phyloP scores from a whole-genome alignment of 768 basidiomycete species.

The Hydnomerulius pinastri region DNA sequence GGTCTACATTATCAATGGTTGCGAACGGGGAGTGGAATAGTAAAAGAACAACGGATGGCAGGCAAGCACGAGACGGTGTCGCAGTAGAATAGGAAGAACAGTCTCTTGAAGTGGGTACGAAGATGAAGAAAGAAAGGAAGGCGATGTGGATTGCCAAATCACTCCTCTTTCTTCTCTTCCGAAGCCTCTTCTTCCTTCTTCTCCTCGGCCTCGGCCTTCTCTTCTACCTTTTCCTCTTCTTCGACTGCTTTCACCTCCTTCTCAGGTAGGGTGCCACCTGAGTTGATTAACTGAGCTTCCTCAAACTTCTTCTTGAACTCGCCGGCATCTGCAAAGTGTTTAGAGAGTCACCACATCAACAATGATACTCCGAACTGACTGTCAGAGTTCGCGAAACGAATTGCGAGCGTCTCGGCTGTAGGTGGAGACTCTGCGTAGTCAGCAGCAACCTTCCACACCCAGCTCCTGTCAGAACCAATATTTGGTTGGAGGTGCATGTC shows the following conservation, averaged over 20 bases:
- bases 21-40: slow-evolving; percentile 9
- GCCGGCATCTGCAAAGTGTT: slow-evolving; percentile 53
- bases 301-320: slow-evolving; percentile 92
- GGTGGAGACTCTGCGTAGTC: slow-evolving; percentile 92
- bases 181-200: slow-evolving; percentile 31
- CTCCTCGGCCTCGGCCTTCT: slow-evolving; percentile 26
- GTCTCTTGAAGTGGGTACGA: slow-evolving; percentile 5
- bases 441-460: slow-evolving; percentile 98
- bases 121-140: slow-evolving; percentile 9
- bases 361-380: slow-evolving; percentile 56
- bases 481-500: slow-evolving; percentile 98
- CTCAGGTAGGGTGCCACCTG: slow-evolving; percentile 28
- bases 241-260: slow-evolving; percentile 24
- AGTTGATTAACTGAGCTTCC: slow-evolving; percentile 73
- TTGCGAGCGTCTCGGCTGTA: slow-evolving; percentile 93
- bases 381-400: slow-evolving; percentile 96
- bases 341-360: slow-evolving; percentile 1
- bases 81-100: slow-evolving; percentile 8
- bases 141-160: slow-evolving; percentile 1
- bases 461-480: slow-evolving; percentile 97
- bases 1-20: slow-evolving; percentile 31
- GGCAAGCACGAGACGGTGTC: slow-evolving; percentile 6
- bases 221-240: slow-evolving; percentile 31
- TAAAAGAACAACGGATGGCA: slow-evolving; percentile 11
- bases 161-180: slow-evolving; percentile 39